These are phyloP conservation scores for Leishmania major DNA, from an alignment of 208 protist genomes.

Conservation along the genomic window DNA sequence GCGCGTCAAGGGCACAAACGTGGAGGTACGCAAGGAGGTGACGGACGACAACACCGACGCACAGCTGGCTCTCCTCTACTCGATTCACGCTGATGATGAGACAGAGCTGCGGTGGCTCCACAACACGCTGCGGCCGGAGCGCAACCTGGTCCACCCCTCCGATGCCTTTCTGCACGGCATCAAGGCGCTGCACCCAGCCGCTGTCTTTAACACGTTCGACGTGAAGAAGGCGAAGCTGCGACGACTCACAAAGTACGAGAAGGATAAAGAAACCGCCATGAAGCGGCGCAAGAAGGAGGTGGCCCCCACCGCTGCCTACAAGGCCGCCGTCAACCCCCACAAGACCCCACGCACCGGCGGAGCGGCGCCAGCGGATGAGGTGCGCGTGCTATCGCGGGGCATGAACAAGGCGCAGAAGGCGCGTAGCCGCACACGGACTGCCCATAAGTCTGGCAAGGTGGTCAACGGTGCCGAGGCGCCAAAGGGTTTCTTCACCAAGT, in stretches of 20 bases:
- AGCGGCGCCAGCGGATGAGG: constrained; percentile 49
- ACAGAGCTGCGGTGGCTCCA: constrained; percentile 74
- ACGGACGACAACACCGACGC: constrained; percentile 47
- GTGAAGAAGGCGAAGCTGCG: constrained; percentile 71
- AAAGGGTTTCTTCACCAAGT: constrained; percentile 62
- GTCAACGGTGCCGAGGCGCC: background rate
- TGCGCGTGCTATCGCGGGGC: constrained; percentile 61
- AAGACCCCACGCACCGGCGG: constrained; percentile 72
- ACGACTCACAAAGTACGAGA: constrained; percentile 73
- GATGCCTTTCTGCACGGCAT: constrained; percentile 77
- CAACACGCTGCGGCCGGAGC: constrained; percentile 65
- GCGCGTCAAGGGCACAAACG: constrained; percentile 76
- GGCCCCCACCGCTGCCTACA: constrained; percentile 77
- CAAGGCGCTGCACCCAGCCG: constrained; percentile 69
- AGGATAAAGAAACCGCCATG: constrained; percentile 52
- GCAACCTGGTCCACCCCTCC: constrained; percentile 75
- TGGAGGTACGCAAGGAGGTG: constrained; percentile 60
- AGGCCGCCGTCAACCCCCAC: constrained; percentile 74
- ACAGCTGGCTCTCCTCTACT: constrained; percentile 47
- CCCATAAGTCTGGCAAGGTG: constrained; percentile 29
- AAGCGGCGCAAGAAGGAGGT: constrained; percentile 62
- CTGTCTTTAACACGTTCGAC: constrained; percentile 83
- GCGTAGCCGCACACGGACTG: constrained; percentile 16
- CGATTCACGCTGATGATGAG: constrained; percentile 64
- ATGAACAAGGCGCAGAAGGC: constrained; percentile 35